These are phyloP conservation scores for Metschnikowia peoriensis DNA, from an alignment of 805 yeast species.

Conservation along the genomic window DNA sequence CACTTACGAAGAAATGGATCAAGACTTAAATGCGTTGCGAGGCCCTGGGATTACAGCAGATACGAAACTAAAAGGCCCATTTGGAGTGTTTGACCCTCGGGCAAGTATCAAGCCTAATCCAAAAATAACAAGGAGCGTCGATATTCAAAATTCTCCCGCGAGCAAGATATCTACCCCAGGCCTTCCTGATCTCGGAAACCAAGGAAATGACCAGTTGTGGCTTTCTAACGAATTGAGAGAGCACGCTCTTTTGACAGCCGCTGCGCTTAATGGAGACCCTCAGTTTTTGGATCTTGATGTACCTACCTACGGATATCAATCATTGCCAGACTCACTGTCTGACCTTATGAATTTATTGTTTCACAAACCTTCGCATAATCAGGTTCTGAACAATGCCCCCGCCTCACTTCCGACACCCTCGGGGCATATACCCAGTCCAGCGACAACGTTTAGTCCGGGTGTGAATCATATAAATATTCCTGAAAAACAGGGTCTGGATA, in stretches of 20 bases:
- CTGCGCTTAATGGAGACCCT: conserved; percentile 62
- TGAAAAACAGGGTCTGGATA: conserved; percentile 8
- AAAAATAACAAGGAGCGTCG: neutral
- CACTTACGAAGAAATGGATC: conserved; percentile 82
- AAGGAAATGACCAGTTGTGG: conserved; percentile 57
- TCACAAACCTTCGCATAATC: conserved; percentile 39
- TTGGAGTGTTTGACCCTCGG: conserved; percentile 61
- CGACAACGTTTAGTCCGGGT: conserved; percentile 3
- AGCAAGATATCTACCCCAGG: conserved; percentile 1
- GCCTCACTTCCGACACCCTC: neutral
- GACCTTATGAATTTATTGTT: conserved; percentile 53
- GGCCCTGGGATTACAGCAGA: conserved; percentile 28
- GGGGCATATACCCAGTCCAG: neutral
- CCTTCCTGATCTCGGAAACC: conserved; percentile 5
- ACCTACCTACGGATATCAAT: conserved; percentile 11
- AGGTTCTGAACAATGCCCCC: conserved; percentile 2
- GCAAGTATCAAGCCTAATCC: neutral
- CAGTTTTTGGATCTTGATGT: conserved; percentile 54
- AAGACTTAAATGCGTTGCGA: conserved; percentile 48
- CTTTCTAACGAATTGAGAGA: conserved; percentile 67
- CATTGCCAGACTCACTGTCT: conserved; percentile 28
- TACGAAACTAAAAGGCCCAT: conserved; percentile 68
- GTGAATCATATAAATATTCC: conserved; percentile 5
- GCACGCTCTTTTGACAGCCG: conserved; percentile 71
- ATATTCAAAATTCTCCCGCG: neutral